Base-by-base conservation (phyloP, 176 grass and related monocot species). In the Microstegium vimineum region DNA sequence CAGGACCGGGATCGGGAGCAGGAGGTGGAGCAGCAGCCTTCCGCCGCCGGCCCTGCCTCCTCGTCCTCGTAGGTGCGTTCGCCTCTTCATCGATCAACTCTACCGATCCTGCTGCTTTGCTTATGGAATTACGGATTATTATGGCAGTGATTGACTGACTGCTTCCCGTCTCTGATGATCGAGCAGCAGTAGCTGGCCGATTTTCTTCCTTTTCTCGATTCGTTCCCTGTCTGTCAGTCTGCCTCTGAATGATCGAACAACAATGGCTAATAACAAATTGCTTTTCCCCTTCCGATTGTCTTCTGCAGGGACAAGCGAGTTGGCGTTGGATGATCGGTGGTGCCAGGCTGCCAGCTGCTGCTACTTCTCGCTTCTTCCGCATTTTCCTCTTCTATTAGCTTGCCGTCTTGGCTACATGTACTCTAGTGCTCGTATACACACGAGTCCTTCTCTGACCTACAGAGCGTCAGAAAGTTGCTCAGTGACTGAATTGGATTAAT, bases 231-330 rank as follows among this genome's bases (percentile, higher is more conserved):
- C 12, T n/a, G n/a, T n/a, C n/a, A n/a, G n/a, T n/a, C n/a, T n/a
- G 5, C 23, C 3, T 28, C 9, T 23, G 45, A 23, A 18, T 3
- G 61, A 75, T 84, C 30, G 1, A 68, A 47, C 47, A 26, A 37
- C 20, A 47, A 5, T 59, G 51, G 51, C 22, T 56, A 23, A 15
- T 81, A 11, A 74, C 30, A 31, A 17, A 12, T 0, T 17, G 8
- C 0, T 17, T 8, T 28, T 8, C 1, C 57, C 10, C 23, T 57
- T 65, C 30, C 17, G 11, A 22, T 71, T 41, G 28, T 80, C 31
- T 23, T 68, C 18, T 56, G 82, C 87, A 89, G 87, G 87, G 15
- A n/a, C 26, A 15, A 30, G 26, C 26, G 25, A 28, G 60, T 2
- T 30, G 60, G 26, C 26, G 12, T 4, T 30, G 25, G 60, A 30